Percentiles rank a stretch among this genome's conserved stretches.
Evolutionary conservation across 805 yeast species (phyloP).

Genomic region (Candida morakotiae): DNA sequence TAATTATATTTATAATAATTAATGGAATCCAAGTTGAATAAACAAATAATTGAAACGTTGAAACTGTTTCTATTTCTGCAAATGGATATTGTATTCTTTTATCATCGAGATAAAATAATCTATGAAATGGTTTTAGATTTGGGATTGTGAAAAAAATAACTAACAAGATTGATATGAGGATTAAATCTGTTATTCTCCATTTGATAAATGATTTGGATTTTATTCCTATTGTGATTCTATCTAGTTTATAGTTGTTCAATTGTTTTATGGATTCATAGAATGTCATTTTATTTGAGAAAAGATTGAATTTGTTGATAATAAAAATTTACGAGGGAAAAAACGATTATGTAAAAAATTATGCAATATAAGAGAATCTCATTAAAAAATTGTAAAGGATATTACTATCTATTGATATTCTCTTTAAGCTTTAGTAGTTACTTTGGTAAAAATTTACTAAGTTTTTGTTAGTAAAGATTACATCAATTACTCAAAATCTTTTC

Average conservation of each 20-base stretch:
- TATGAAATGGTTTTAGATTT: conserved; percentile 56
- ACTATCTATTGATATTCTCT: no score
- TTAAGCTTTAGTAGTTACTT: no score
- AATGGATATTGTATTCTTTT: conserved; percentile 76
- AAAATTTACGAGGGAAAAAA: no score
- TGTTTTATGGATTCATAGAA: no score
- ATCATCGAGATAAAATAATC: conserved; percentile 77
- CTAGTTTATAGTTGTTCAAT: conserved; percentile 8
- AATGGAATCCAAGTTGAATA: conserved; percentile 52
- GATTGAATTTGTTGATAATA: no score
- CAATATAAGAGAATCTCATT: no score
- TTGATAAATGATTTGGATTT: conserved; percentile 13
- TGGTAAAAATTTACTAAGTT: no score
- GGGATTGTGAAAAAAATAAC: conserved; percentile 19
- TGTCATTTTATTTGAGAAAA: no score
- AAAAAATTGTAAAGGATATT: no score
- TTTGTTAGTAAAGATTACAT: no score
- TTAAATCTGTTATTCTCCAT: conserved; percentile 26
- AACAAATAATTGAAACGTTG: conserved; percentile 49
- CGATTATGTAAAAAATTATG: no score
- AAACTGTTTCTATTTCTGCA: conserved; percentile 70
- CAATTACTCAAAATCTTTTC: no score
- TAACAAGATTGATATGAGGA: conserved; percentile 18
- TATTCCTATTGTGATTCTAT: conserved; percentile 28
- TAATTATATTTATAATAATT: conserved; percentile 29